phyloP scores from a whole-genome alignment of 2,329 filamentous ascomycete species.

The Colletotrichum acutatum region DNA sequence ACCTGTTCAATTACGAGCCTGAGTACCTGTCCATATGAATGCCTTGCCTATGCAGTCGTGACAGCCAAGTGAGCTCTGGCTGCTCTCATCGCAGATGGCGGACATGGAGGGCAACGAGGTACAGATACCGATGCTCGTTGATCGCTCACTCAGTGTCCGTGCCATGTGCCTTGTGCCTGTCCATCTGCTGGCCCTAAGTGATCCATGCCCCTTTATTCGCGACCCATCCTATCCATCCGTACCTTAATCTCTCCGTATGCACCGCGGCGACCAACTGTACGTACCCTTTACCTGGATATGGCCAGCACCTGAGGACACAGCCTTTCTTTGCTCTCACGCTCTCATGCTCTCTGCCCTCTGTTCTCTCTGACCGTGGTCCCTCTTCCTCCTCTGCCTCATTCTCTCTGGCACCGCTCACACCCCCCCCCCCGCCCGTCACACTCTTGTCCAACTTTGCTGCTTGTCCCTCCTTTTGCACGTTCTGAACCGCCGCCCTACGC shows the following conservation, averaged over 20 bases:
- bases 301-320: background rate
- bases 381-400: background rate
- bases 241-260: background rate
- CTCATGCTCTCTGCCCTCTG: background rate
- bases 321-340: background rate
- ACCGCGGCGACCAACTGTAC: background rate
- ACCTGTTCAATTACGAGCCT: too few species aligned
- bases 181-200: background rate
- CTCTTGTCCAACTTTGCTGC: conserved; percentile 10
- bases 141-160: conserved; percentile 1
- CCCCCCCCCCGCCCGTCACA: background rate
- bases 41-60: background rate
- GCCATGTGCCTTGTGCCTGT: conserved; percentile 22
- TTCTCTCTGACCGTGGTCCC: background rate
- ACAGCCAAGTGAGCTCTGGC: background rate
- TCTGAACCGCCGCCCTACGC: conserved; percentile 32
- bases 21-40: background rate
- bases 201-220: conserved; percentile 6
- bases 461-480: conserved; percentile 30
- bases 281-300: background rate
- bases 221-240: conserved; percentile 11
- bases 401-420: background rate
- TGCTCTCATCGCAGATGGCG: background rate
- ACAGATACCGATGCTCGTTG: background rate
- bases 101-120: background rate